phyloP scores from a whole-genome alignment of 306 rosid species.

The Quercus rubra region DNA sequence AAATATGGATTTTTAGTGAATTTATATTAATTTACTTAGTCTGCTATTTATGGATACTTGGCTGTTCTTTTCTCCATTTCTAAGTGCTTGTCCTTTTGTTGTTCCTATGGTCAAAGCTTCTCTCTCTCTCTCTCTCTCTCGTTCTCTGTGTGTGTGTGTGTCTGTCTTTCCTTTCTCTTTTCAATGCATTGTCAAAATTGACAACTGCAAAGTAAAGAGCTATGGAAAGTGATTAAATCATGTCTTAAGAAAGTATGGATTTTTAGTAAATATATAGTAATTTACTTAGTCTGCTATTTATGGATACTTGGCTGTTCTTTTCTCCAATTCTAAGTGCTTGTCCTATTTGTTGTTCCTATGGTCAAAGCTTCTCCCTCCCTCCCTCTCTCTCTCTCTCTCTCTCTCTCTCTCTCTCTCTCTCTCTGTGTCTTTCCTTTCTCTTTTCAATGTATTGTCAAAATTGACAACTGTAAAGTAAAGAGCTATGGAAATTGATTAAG shows the following conservation, averaged over 20 bases:
- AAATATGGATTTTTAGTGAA: neutral
- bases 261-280: neutral
- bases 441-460: neutral
- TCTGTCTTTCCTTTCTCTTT: neutral
- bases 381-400: too few relatives aligned
- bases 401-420: too few relatives aligned
- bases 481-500: neutral
- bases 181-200: neutral
- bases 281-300: neutral
- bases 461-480: neutral
- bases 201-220: neutral
- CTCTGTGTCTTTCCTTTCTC: neutral
- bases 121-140: neutral
- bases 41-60: neutral
- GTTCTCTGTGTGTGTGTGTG: too few relatives aligned
- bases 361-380: neutral
- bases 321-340: neutral
- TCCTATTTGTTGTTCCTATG: neutral
- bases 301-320: neutral
- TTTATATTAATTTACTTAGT: neutral
- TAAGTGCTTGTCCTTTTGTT: neutral
- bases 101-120: neutral
- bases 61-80: neutral
- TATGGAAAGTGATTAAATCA: neutral
- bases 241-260: neutral